Conservation (phyloP, 176 grass and related monocot species). For the Avena insularis region DNA sequence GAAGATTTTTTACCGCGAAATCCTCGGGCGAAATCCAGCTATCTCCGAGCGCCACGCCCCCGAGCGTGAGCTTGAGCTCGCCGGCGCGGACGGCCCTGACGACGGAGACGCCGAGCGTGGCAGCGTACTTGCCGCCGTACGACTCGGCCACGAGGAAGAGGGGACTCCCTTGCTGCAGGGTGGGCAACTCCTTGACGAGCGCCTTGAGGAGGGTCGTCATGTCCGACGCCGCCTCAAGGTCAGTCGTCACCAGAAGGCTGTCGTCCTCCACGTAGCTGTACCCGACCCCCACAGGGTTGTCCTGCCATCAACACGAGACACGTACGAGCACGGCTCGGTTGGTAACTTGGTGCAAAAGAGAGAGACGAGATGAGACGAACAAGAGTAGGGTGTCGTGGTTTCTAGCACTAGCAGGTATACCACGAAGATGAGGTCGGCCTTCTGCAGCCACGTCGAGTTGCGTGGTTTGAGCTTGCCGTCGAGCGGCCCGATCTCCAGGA, state of each 20-base stretch:
- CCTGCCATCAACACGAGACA: conserved; percentile 44
- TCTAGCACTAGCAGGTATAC: conserved; percentile 5
- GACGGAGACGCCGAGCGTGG: conserved; percentile 63
- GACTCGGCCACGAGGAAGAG: conserved; percentile 88
- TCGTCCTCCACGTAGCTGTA: conserved; percentile 85
- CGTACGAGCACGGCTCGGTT: not conserved
- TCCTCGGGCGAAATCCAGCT: conserved; percentile 91
- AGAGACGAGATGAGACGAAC: not conserved
- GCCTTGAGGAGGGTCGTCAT: conserved; percentile 62
- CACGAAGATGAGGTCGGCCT: conserved; percentile 87
- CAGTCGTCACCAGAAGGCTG: conserved; percentile 66
- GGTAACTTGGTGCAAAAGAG: not conserved
- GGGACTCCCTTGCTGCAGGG: conserved; percentile 50
- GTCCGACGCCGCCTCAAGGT: conserved; percentile 67
- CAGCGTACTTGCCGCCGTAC: conserved; percentile 86
- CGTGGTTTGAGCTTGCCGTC: conserved; percentile 61
- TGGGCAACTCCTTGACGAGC: conserved; percentile 46
- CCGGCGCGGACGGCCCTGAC: conserved; percentile 56
- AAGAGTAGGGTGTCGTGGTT: not conserved
- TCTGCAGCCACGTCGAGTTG: conserved; percentile 80
- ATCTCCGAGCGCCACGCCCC: conserved; percentile 80
- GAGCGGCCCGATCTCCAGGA: conserved; percentile 77
- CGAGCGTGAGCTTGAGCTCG: conserved; percentile 68
- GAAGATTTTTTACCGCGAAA: conserved; percentile 49
- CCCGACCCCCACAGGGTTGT: conserved; percentile 88